Evolutionary conservation across 805 yeast genomes (phyloP), one percentile per base, ranked within the genome.

Genomic region (Zygosaccharomyces gambellarensis): DNA sequence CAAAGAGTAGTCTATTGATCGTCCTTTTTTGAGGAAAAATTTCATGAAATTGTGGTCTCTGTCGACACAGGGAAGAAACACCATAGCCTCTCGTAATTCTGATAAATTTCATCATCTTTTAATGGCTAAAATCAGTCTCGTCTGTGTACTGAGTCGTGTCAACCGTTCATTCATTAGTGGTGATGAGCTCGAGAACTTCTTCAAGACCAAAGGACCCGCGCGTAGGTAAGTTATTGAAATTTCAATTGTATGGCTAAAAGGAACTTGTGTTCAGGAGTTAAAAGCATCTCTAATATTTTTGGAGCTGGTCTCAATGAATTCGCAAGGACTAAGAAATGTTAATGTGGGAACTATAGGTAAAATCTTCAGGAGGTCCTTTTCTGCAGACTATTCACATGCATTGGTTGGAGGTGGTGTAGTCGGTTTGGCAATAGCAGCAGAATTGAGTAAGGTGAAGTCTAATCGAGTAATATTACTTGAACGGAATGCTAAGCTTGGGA

Each of bases 371-470:
- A 32, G 44, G 28, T 25, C 39, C 2, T 25, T 42, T 5, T 14
- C 43, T 3, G 53, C 68, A 0, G 89, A 84, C 58, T 85, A 79
- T 57, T 78, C 87, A 0, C 94, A 86, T 61, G 81, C 81, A 1
- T 79, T 88, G 0, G 71, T 88, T 22, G 96, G 96, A 4, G 96
- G 87, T 1, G 96, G 96, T 0, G 86, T 79, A 0, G 90, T 88
- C 1, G 96, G 96, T 0, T 71, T 86, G 3, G 88, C 96, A 0
- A 75, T 88, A 48, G 96, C 87, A 0, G 80, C 92, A 1, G 83
- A 85, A 55, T 70, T 90, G 29, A 70, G 80, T 38, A 66, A 71
- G 45, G 59, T 65, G 3, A 54, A 73, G n/a, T 64, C 73, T 4
- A 76, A 77, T 48, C 69, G 69, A 4, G 89, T 89, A 0, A 64